Base-by-base conservation (phyloP, 306 rosid genomes). In the Begonia fuchsioides region DNA sequence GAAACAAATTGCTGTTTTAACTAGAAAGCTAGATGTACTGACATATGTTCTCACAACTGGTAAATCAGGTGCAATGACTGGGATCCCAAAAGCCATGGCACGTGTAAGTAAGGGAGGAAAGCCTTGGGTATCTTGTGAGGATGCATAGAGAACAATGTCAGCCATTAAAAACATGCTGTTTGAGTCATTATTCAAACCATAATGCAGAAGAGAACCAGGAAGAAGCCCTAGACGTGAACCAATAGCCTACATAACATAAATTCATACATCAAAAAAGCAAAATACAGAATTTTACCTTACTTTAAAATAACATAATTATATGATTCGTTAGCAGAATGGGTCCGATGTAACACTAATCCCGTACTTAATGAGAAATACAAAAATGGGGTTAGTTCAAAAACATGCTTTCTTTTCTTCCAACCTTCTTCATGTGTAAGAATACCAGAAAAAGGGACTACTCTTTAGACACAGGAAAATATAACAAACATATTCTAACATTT, bases 91-190 rank as follows among this genome's bases (percentile, higher is more conserved):
- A 51, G 95, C 61, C 95, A 90, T 84, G 59, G 97, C 85, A 56
- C 86, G 84, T 40, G 77, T 66, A 44, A 85, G 80, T 59, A 90
- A 74, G 56, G 94, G 83, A 49, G 98, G 95, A 77, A 90, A 85
- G 53, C 85, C 90, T 68, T 90, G 98, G 44, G 68, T 69, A 60
- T 81, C 87, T 85, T 90, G 98, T 48, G 82, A 70, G 66, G 95
- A 79, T 71, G 88, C 98, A 50, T 90, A 90, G 44, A 90, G 68
- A 61, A 85, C 62, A 62, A 90, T 77, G 76, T 90, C 98, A 67
- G 98, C 93, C 87, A 85, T 85, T 53, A 75, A 71, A 60, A 90
- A 57, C 60, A 77, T 76, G 55, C 76, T 53, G 64, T 73, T 68
- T 66, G 75, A 82, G n/a, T 85, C 98, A 69, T 77, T 64, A 64